Evolutionary conservation across 139 green algal genomes (phyloP), one percentile per base, ranked within the genome.

Genomic region (Tetraselmis chui): DNA sequence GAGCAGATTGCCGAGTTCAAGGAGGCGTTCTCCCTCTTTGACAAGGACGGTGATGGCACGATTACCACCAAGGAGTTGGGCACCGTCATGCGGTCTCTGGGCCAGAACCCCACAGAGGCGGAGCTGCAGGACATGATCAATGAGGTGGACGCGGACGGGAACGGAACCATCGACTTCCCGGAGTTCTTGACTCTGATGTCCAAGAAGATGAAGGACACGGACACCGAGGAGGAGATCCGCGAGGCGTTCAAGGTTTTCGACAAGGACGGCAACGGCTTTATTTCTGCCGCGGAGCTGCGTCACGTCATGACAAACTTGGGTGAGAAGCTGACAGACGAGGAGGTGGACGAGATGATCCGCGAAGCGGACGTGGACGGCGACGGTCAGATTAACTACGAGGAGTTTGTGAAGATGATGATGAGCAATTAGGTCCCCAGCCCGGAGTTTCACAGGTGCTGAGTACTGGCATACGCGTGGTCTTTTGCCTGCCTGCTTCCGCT

Each of bases 191-290:
- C 92, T 86, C 91, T 99, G 29, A 99, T 99, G 97, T 92, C 94
- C 0, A 88, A 93, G 75, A 99, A 99, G 87, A 99, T 99, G 96
- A 99, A 99, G 93, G 94, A 97, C 83, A 92, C 90, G 1, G 94
- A 99, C 87, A 94, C 94, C 58, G 97, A 99, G 86, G 97, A 99
- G 81, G 97, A 99, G 92, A 89, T 99, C 28, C 89, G 93, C 24
- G 97, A 99, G 89, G 97, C 97, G 0, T 99, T 99, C 92, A 99
- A 99, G 89, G 97, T 99, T 31, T 99, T 99, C 89, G 97, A 99
- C 85, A 99, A 99, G 89, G 97, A 99, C 85, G 96, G 97, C 82
- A 99, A 99, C 88, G 97, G 97, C 32, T 98, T 96, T 85, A 99
- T 99, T 80, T 98, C 94, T 2, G 97, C 97, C 26, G 94, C 95